These are phyloP conservation scores for Gossypium bickii DNA, from an alignment of 345 rosid genomes.

Conservation along the genomic window DNA sequence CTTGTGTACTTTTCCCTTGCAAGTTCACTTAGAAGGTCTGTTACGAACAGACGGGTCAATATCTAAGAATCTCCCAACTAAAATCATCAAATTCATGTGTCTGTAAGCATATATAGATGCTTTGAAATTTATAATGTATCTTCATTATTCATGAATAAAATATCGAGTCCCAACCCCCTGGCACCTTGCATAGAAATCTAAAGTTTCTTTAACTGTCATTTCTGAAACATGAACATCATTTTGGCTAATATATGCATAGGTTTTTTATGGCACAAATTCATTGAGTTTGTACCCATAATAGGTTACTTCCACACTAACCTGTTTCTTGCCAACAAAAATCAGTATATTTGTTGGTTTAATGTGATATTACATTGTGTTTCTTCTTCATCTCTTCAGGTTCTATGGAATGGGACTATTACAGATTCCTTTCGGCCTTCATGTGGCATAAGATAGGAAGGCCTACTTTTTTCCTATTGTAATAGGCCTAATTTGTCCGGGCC, in stretches of 20 bases:
- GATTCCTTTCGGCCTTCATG: no score
- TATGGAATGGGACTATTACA: no score
- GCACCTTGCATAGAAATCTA: constrained; percentile 88
- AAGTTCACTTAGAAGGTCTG: constrained; percentile 65
- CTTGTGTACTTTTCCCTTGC: constrained; percentile 79
- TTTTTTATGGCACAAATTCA: constrained; percentile 75
- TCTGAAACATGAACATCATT: constrained; percentile 79
- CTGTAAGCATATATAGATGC: background rate
- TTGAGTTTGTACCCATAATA: constrained; percentile 62
- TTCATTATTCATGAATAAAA: constrained; percentile 30
- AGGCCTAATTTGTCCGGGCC: no score
- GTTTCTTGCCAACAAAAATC: constrained; percentile 4
- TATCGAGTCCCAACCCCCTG: constrained; percentile 82
- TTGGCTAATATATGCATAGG: constrained; percentile 89
- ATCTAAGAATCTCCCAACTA: no score
- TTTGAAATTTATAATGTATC: background rate
- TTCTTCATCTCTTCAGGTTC: no score
- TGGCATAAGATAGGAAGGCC: no score
- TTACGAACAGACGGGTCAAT: background rate
- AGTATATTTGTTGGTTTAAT: no score
- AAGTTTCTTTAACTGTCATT: constrained; percentile 87
- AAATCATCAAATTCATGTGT: background rate
- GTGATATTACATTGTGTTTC: no score
- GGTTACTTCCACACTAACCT: constrained; percentile 60
- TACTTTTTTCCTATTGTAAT: no score